Conservation (phyloP, 1,284 basidiomycete genomes). For the Apiotrichum porosum region DNA sequence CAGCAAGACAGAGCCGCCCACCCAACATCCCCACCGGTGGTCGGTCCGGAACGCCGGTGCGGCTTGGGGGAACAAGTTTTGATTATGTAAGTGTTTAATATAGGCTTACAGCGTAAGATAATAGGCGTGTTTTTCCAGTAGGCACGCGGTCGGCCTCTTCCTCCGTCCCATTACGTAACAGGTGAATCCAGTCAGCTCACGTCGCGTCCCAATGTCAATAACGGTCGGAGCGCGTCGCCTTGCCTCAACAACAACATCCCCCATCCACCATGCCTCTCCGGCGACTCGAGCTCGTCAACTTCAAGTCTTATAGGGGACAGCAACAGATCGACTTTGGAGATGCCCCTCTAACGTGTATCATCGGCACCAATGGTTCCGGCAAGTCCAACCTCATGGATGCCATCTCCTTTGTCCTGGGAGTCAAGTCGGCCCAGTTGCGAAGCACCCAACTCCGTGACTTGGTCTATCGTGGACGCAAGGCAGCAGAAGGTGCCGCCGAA, state of each 20-base stretch:
- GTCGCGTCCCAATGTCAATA: too few species aligned
- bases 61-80: too few species aligned
- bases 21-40: too few species aligned
- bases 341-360: constrained; percentile 82
- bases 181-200: too few species aligned
- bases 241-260: constrained; percentile 7
- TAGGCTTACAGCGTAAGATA: too few species aligned
- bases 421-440: constrained; percentile 87
- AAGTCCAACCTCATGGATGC: constrained; percentile 99
- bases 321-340: constrained; percentile 53
- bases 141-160: too few species aligned
- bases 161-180: too few species aligned
- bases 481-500: constrained; percentile 50
- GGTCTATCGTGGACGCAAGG: constrained; percentile 83
- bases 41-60: too few species aligned
- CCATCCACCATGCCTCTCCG: constrained; percentile 42
- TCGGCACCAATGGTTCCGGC: constrained; percentile 97
- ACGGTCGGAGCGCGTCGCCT: too few species aligned
- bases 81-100: too few species aligned
- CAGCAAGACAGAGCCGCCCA: too few species aligned
- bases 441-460: constrained; percentile 91
- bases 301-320: constrained; percentile 74
- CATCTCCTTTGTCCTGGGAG: constrained; percentile 96
- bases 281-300: constrained; percentile 78
- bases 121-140: too few species aligned